Conservation (phyloP, 1,284 basidiomycete species). For the Moesziomyces parantarcticus region DNA sequence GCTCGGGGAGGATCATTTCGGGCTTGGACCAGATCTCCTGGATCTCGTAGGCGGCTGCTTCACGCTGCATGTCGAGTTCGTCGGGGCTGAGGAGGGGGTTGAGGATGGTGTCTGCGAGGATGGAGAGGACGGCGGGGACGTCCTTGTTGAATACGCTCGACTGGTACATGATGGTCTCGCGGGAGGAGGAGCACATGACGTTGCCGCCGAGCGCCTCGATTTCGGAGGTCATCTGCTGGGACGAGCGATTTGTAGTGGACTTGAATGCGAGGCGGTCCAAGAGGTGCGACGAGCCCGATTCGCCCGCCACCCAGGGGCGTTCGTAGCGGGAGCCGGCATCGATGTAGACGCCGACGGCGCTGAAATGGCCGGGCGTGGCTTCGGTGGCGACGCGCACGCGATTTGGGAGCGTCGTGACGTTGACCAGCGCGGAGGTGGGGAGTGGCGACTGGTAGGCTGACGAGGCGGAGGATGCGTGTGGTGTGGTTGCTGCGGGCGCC, state of each 20-base stretch:
- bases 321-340: slow-evolving; percentile 96
- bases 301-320: slow-evolving; percentile 72
- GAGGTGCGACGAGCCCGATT: slow-evolving; percentile 87
- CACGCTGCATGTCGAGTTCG: slow-evolving; percentile 85
- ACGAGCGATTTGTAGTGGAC: slow-evolving; percentile 71
- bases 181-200: slow-evolving; percentile 87
- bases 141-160: slow-evolving; percentile 90
- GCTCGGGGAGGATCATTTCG: slow-evolving; percentile 93
- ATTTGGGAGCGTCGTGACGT: slow-evolving; percentile 86
- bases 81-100: slow-evolving; percentile 81
- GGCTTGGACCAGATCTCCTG: slow-evolving; percentile 88
- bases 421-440: slow-evolving; percentile 43
- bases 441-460: slow-evolving; percentile 38
- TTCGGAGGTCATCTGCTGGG: slow-evolving; percentile 81
- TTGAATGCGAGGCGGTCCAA: slow-evolving; percentile 96
- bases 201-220: slow-evolving; percentile 91
- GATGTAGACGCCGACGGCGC: slow-evolving; percentile 90
- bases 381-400: slow-evolving; percentile 92
- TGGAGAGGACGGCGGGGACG: slow-evolving; percentile 82
- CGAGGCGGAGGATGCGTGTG: slow-evolving; percentile 14
- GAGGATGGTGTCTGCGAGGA: slow-evolving; percentile 90
- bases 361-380: slow-evolving; percentile 90
- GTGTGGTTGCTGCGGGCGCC: not conserved
- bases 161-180: slow-evolving; percentile 98
- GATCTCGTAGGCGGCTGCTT: slow-evolving; percentile 91